phyloP scores from a whole-genome alignment of 202 grass and related monocot genomes.

The Schoenoplectus tabernaemontani region DNA sequence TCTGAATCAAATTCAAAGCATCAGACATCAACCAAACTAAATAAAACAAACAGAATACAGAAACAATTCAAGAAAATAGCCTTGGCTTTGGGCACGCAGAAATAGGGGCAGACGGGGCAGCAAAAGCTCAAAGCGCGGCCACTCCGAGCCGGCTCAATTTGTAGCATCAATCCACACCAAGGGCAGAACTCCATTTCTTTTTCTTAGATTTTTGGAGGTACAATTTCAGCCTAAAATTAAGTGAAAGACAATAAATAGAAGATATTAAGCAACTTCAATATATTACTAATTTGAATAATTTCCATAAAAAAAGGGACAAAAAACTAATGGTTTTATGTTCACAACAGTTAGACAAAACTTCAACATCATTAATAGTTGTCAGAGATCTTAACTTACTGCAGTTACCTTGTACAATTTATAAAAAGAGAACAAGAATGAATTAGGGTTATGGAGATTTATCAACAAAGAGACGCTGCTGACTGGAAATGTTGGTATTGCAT shows the following conservation, averaged over 20 bases:
- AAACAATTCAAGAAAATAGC: too few species aligned
- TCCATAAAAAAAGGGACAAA: background rate
- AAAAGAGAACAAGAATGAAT: too few species aligned
- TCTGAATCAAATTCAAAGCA: slow-evolving; percentile 29
- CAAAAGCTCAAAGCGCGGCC: slow-evolving; percentile 42
- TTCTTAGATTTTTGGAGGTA: background rate
- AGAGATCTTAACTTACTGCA: too few species aligned
- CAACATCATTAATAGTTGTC: too few species aligned
- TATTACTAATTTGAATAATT: background rate
- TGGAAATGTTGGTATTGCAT: too few species aligned
- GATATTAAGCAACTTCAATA: background rate
- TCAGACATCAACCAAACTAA: background rate
- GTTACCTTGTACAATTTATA: too few species aligned
- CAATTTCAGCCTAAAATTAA: background rate
- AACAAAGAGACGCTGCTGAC: too few species aligned
- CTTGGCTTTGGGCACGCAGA: slow-evolving; percentile 56
- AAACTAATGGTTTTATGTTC: too few species aligned
- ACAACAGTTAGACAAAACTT: background rate
- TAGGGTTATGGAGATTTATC: too few species aligned
- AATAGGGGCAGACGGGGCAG: slow-evolving; percentile 73
- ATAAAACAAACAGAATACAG: background rate
- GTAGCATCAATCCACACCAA: too few species aligned
- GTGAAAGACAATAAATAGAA: background rate
- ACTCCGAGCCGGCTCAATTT: too few species aligned
- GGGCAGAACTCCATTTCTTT: slow-evolving; percentile 72